These are phyloP conservation scores for Smithsoniella earleae DNA, from an alignment of 163 green algal species.

Conservation along the genomic window DNA sequence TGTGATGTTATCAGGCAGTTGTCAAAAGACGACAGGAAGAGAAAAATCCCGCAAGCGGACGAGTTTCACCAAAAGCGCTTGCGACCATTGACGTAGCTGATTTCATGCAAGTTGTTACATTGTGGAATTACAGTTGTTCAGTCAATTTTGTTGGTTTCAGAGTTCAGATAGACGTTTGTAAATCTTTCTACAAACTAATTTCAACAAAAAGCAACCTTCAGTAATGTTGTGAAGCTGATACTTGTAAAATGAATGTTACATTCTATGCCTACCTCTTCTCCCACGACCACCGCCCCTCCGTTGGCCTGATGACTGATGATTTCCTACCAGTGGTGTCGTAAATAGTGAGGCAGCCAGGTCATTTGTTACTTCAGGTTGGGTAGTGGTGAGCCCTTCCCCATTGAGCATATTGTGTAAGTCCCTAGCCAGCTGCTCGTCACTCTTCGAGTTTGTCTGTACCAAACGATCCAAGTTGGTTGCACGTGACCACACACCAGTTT, in stretches of 20 bases:
- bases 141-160: too few species aligned
- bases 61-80: background rate
- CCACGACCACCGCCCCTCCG: background rate
- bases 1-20: background rate
- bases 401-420: background rate
- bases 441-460: background rate
- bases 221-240: background rate
- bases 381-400: background rate
- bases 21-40: background rate
- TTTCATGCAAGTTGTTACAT: background rate
- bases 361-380: background rate
- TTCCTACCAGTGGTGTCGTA: too few species aligned
- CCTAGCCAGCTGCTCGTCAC: slow-evolving; percentile 18
- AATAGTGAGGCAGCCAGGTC: too few species aligned
- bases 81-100: background rate
- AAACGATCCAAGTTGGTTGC: background rate
- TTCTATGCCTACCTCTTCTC: background rate
- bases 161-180: too few species aligned
- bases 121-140: background rate
- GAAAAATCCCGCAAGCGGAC: background rate
- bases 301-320: too few species aligned
- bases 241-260: background rate
- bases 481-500: background rate
- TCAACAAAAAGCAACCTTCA: background rate
- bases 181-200: too few species aligned